Evolutionary conservation across 2,329 filamentous ascomycete genomes (phyloP).

Genomic region (Beauveria medogensis): DNA sequence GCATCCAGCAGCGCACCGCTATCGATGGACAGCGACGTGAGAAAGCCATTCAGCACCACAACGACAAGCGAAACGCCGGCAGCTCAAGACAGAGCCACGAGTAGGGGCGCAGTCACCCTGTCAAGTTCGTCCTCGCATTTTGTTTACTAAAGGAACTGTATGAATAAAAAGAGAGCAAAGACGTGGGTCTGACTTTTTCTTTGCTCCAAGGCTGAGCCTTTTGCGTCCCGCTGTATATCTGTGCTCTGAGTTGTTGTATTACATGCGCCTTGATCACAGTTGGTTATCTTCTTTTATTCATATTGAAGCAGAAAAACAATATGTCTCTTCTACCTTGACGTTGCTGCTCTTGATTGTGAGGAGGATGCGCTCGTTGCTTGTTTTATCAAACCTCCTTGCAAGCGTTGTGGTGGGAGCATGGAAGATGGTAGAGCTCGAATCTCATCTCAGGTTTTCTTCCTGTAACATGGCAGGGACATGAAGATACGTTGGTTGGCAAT

Average conservation of each 20-base stretch:
- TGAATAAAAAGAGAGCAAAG: not conserved
- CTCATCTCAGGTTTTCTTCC: slow-evolving; percentile 9
- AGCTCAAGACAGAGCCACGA: slow-evolving; percentile 26
- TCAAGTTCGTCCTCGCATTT: not conserved
- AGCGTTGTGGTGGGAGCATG: not conserved
- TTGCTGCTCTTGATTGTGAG: not conserved
- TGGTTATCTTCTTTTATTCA: slow-evolving; percentile 5
- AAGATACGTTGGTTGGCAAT: not conserved
- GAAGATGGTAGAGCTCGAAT: not conserved
- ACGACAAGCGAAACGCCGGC: slow-evolving; percentile 30
- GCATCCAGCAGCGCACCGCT: slow-evolving; percentile 82
- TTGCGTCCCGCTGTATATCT: slow-evolving; percentile 12
- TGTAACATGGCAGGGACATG: slow-evolving; percentile 13
- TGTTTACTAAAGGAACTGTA: slow-evolving; percentile 10
- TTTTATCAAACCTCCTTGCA: not conserved
- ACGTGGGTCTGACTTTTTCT: slow-evolving; percentile 1
- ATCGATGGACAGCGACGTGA: slow-evolving; percentile 90
- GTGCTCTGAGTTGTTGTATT: slow-evolving; percentile 9
- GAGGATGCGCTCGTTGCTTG: not conserved
- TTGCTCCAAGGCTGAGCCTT: not conserved
- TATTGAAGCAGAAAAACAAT: not conserved
- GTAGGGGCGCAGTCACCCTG: slow-evolving; percentile 14
- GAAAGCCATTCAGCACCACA: slow-evolving; percentile 51
- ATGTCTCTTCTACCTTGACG: not conserved
- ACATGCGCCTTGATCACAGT: slow-evolving; percentile 12